These are phyloP conservation scores for Aspergillus carlsbadensis DNA, from an alignment of 495 filamentous ascomycete genomes.

Conservation along the genomic window DNA sequence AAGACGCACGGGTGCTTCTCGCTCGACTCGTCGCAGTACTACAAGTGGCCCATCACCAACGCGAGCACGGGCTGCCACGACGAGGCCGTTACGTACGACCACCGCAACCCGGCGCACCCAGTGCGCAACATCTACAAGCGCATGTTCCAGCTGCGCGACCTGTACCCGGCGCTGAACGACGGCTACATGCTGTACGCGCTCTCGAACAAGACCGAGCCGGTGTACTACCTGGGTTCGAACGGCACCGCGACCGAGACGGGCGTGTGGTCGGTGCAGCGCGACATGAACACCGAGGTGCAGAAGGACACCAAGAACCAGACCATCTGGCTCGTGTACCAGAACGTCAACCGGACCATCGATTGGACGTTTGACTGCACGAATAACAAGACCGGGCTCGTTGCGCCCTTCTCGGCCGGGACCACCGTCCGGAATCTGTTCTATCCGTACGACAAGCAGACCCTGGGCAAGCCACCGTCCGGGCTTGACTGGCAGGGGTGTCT, in stretches of 20 bases:
- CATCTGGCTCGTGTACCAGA: slow-evolving; percentile 67
- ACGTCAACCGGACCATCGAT: slow-evolving; percentile 50
- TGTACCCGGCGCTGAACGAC: slow-evolving; percentile 61
- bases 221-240: slow-evolving; percentile 52
- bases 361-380: slow-evolving; percentile 61
- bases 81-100: slow-evolving; percentile 56
- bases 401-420: slow-evolving; percentile 55
- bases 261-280: slow-evolving; percentile 63
- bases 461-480: slow-evolving; percentile 34
- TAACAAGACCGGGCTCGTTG: slow-evolving; percentile 45
- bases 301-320: slow-evolving; percentile 50
- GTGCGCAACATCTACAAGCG: slow-evolving; percentile 64
- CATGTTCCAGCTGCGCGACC: slow-evolving; percentile 61
- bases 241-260: slow-evolving; percentile 59
- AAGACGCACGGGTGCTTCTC: slow-evolving; percentile 67
- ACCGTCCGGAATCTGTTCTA: slow-evolving; percentile 65
- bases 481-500: slow-evolving; percentile 53
- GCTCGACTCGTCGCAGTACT: slow-evolving; percentile 55
- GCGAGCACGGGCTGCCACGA: slow-evolving; percentile 61
- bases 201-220: slow-evolving; percentile 53
- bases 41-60: slow-evolving; percentile 55
- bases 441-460: slow-evolving; percentile 54
- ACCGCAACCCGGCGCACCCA: slow-evolving; percentile 67
- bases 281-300: slow-evolving; percentile 50
- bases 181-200: slow-evolving; percentile 57